Percentiles rank a stretch among this genome's conserved stretches.
These are phyloP conservation scores for Curvularia spicifera DNA, from an alignment of 2,329 filamentous ascomycete genomes.

Conservation along the genomic window DNA sequence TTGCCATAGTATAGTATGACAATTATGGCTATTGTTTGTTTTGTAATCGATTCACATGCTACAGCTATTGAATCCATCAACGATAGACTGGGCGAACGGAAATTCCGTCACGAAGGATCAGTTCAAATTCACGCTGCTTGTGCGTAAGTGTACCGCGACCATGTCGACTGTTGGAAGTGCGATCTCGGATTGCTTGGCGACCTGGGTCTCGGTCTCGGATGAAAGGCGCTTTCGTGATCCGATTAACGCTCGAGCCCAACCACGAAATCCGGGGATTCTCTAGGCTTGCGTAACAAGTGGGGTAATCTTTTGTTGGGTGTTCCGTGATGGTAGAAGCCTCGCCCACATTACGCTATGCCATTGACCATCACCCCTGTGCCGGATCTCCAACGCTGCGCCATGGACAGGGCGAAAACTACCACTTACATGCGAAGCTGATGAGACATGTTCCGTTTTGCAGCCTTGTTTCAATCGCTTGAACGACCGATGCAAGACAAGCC, in stretches of 20 bases:
- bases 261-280: not conserved
- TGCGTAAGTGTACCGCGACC: not conserved
- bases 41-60: not conserved
- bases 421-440: not conserved
- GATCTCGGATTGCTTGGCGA: not conserved
- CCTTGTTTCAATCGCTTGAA: not conserved
- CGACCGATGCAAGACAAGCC: not conserved
- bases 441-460: not conserved
- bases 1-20: not conserved
- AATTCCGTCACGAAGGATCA: not conserved
- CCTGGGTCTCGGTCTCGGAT: not conserved
- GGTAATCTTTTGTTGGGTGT: not conserved
- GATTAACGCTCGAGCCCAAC: not conserved
- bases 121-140: not conserved
- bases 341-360: not conserved
- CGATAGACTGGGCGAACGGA: too few relatives aligned
- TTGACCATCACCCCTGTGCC: not conserved
- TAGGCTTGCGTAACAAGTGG: not conserved
- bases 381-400: not conserved
- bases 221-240: not conserved
- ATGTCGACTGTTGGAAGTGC: not conserved
- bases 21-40: not conserved
- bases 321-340: not conserved
- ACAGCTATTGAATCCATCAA: not conserved
- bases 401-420: not conserved